Base-by-base conservation (phyloP, 2,329 filamentous ascomycete species). In the Colletotrichum sidae region DNA sequence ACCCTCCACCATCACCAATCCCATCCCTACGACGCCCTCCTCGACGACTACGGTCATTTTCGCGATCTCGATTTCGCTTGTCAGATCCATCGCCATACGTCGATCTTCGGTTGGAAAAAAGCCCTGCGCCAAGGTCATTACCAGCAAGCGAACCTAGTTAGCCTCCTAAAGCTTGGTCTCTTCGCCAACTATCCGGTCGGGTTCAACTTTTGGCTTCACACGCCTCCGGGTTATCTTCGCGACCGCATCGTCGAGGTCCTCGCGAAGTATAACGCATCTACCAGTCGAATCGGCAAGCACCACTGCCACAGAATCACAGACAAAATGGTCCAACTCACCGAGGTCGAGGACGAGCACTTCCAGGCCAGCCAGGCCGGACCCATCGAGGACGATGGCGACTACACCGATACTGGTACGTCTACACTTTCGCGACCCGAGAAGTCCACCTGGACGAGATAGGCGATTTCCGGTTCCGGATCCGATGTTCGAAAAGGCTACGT, bases 331-430 rank as follows among this genome's bases (percentile, higher is more conserved):
- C 93, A 95, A 82, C 92, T 98, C 77, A 92, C 93, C 77, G 95
- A 98, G 85, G 95, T 98, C 76, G 91, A 96, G 78, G 95, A 98
- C 78, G 94, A 97, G 86, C 92, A 96, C 81, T 97, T 97, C 85
- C 86, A 91, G 81, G 84, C 88, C 78, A 83, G 85, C 71, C 90
- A 91, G 74, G 81, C 89, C 68, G 84, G 87, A 63, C 88, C 90
- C 66, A 90, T 94, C 71, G 91, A 96, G 72, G 92, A 95, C 60
- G 93, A 96, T 65, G 94, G 94, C 76, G 95, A 97, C 83, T 97
- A 92, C 84, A 96, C 92, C 71, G 95, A 97, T 79, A 95, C 92
- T 69, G 95, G 95, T 97, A 87, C 71, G 84, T 79, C 60, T 51
- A 25, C 25, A 25, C 49, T 41, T 56, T 38, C 53, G 12, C n/a